Percentiles rank a stretch among this genome's conserved stretches.
Evolutionary conservation across 805 yeast species (phyloP).

Genomic region (Danielia oregonensis): DNA sequence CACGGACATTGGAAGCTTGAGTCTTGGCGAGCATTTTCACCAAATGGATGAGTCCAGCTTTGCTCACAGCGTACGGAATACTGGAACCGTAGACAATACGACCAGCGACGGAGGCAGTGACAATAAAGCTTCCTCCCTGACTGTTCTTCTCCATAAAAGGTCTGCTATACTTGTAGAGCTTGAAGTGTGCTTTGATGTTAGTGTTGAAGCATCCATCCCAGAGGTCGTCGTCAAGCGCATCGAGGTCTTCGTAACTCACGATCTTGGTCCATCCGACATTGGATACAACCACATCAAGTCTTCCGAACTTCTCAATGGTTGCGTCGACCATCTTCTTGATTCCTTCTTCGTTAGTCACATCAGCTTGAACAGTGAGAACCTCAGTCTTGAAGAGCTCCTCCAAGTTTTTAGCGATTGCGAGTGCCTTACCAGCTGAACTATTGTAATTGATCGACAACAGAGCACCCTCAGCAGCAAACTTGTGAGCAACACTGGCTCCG

Average conservation of each 20-base stretch:
- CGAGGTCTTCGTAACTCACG: slow-evolving; percentile 26
- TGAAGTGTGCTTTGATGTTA: slow-evolving; percentile 30
- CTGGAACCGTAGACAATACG: slow-evolving; percentile 22
- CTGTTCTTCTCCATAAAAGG: slow-evolving; percentile 21
- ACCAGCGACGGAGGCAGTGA: slow-evolving; percentile 27
- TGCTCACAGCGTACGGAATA: slow-evolving; percentile 33
- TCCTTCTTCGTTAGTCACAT: slow-evolving; percentile 19
- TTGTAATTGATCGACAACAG: slow-evolving; percentile 30
- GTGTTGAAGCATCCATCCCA: slow-evolving; percentile 27
- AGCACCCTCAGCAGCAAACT: slow-evolving; percentile 33
- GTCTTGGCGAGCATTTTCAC: slow-evolving; percentile 19
- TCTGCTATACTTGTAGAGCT: slow-evolving; percentile 25
- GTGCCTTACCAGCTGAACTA: slow-evolving; percentile 25
- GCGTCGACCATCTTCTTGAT: slow-evolving; percentile 20
- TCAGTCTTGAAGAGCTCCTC: slow-evolving; percentile 12
- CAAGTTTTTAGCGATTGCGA: slow-evolving; percentile 15
- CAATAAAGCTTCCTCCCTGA: slow-evolving; percentile 22
- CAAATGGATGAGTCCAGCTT: slow-evolving; percentile 20
- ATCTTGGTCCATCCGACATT: slow-evolving; percentile 38
- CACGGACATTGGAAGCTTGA: slow-evolving; percentile 16
- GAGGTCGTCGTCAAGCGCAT: slow-evolving; percentile 26
- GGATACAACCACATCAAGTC: slow-evolving; percentile 35
- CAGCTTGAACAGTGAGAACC: slow-evolving; percentile 20
- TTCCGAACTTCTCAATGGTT: slow-evolving; percentile 21
- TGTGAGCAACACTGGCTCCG: slow-evolving; percentile 29